Percentiles rank a stretch among this genome's conserved stretches.
Evolutionary conservation across 345 rosid species (phyloP).

Genomic region (Geranium brycei): DNA sequence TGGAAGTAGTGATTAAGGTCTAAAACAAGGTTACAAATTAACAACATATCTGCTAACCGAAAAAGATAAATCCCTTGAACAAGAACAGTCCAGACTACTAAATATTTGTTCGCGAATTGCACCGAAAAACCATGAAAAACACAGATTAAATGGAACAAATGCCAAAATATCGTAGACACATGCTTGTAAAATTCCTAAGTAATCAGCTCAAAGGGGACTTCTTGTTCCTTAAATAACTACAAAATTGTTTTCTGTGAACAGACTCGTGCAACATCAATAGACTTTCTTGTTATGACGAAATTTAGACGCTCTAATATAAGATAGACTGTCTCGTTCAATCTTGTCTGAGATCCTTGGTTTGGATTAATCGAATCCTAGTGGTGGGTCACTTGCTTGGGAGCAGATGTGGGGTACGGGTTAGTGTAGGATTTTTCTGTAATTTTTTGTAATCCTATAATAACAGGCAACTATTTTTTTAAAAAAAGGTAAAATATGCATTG

Average conservation of each 20-base stretch:
- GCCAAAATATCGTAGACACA: background rate
- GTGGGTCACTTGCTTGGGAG: too few species aligned
- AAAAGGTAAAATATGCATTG: background rate
- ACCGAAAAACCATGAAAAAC: background rate
- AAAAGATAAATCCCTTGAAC: background rate
- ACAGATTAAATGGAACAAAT: too few species aligned
- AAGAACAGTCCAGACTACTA: background rate
- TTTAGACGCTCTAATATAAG: background rate
- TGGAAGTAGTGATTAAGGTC: slow-evolving; percentile 45
- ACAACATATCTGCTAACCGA: background rate
- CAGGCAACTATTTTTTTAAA: too few species aligned
- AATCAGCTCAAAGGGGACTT: too few species aligned
- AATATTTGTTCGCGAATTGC: background rate
- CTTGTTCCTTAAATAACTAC: background rate
- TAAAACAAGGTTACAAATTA: slow-evolving; percentile 7
- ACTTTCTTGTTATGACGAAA: background rate
- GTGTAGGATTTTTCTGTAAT: too few species aligned
- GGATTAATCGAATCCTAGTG: too few species aligned
- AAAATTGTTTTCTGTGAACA: background rate
- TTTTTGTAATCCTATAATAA: too few species aligned
- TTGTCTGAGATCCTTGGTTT: too few species aligned
- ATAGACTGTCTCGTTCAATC: too few species aligned
- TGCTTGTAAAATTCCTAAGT: background rate
- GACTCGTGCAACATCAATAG: background rate
- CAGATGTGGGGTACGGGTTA: too few species aligned